Conservation (phyloP, 768 basidiomycete species). For the Termitomyces sp. region DNA sequence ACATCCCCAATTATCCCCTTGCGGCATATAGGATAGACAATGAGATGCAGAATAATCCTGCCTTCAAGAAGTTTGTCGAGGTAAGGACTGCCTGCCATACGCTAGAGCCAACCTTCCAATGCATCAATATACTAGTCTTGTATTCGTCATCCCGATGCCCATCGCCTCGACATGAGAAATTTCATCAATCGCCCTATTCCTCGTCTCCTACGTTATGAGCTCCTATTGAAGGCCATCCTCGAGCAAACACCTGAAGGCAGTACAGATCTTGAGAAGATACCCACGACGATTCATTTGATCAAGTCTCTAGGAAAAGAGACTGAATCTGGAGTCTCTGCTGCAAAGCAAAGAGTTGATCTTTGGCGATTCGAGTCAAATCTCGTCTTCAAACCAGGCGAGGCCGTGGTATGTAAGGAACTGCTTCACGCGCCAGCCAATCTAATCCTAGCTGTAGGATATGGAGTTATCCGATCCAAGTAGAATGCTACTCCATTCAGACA, state of each 20-base stretch:
- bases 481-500: constrained; percentile 78
- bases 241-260: constrained; percentile 73
- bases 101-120: background rate
- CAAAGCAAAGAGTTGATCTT: constrained; percentile 84
- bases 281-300: constrained; percentile 85
- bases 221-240: constrained; percentile 74
- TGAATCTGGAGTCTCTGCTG: constrained; percentile 78
- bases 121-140: constrained; percentile 24
- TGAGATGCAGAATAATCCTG: constrained; percentile 74
- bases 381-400: constrained; percentile 73
- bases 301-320: constrained; percentile 80
- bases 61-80: constrained; percentile 80
- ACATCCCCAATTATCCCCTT: constrained; percentile 86
- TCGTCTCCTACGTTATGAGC: constrained; percentile 80
- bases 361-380: constrained; percentile 80
- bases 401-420: constrained; percentile 35
- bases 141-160: constrained; percentile 65
- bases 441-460: constrained; percentile 53
- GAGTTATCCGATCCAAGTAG: constrained; percentile 81
- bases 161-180: constrained; percentile 84
- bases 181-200: constrained; percentile 93
- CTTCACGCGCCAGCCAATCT: background rate
- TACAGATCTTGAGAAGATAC: constrained; percentile 75
- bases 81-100: constrained; percentile 29
- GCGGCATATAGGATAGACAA: constrained; percentile 84